A percentile compares a stretch with the other conserved stretches of the same genome.
Conservation (phyloP, 805 yeast genomes). For the Hagleromyces aurorensis region DNA sequence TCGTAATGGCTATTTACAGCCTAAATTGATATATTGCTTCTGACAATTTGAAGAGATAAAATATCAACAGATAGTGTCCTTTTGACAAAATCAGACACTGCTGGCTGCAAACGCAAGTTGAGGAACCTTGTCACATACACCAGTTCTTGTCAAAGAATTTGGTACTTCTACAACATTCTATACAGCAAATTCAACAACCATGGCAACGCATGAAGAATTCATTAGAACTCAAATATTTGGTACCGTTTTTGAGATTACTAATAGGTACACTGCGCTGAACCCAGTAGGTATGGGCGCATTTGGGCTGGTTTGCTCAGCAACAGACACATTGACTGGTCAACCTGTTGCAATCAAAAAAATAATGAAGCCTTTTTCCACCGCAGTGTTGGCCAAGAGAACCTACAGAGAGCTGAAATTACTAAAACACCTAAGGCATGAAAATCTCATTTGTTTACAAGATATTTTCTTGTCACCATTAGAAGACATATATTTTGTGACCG, state of each 20-base stretch:
- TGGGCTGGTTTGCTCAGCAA: conserved; percentile 95
- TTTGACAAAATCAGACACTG: background rate
- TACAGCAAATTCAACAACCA: no score
- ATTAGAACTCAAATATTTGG: conserved; percentile 86
- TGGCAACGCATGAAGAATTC: conserved; percentile 35
- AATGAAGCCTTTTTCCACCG: conserved; percentile 93
- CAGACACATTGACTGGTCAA: conserved; percentile 82
- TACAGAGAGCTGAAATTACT: conserved; percentile 90
- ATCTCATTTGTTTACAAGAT: conserved; percentile 85
- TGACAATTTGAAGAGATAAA: no score
- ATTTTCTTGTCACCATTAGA: conserved; percentile 91
- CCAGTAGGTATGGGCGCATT: conserved; percentile 99
- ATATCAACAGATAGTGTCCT: background rate
- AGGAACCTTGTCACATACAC: background rate
- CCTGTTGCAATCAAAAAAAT: conserved; percentile 96
- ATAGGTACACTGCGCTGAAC: conserved; percentile 80
- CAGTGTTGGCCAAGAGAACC: conserved; percentile 92
- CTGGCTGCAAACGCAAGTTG: background rate
- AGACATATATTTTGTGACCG: conserved; percentile 94
- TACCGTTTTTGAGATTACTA: conserved; percentile 89
- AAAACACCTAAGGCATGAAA: conserved; percentile 91
- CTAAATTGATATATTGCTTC: no score
- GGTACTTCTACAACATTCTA: no score
- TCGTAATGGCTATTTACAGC: no score
- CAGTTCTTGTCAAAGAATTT: no score